A percentile compares a stretch with the other conserved stretches of the same genome.
Evolutionary conservation across 148 eudicot species (phyloP).

Genomic region (Amaranthus hypochondriacus): DNA sequence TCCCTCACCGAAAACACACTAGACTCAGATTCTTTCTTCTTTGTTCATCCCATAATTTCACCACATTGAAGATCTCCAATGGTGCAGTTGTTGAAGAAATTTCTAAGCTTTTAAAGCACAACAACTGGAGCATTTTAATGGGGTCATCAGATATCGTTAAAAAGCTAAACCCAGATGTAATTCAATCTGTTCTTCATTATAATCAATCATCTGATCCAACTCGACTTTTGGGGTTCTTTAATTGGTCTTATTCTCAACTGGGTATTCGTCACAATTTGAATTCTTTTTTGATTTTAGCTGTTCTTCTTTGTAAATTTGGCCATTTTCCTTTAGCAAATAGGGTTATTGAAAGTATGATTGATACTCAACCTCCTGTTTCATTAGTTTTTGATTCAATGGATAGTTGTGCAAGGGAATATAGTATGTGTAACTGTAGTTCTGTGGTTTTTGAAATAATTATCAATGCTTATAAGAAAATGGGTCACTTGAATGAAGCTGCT

Average conservation of each 20-base stretch:
- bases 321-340: slow-evolving; percentile 38
- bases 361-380: slow-evolving; percentile 21
- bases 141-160: slow-evolving; percentile 39
- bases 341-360: slow-evolving; percentile 47
- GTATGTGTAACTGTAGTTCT: slow-evolving; percentile 22
- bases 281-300: slow-evolving; percentile 49
- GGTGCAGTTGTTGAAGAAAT: slow-evolving; percentile 36
- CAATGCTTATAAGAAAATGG: slow-evolving; percentile 55
- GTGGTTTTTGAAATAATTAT: slow-evolving; percentile 54
- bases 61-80: slow-evolving; percentile 17
- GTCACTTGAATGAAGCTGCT: slow-evolving; percentile 53
- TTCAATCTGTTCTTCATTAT: slow-evolving; percentile 54
- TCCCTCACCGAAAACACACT: slow-evolving; percentile 4
- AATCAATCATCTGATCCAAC: slow-evolving; percentile 41
- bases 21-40: background rate
- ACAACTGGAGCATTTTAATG: slow-evolving; percentile 51
- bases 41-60: slow-evolving; percentile 10
- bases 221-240: slow-evolving; percentile 60
- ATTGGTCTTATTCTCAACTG: slow-evolving; percentile 52
- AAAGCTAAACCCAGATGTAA: slow-evolving; percentile 64
- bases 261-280: slow-evolving; percentile 52
- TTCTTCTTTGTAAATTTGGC: slow-evolving; percentile 44
- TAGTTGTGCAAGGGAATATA: slow-evolving; percentile 35
- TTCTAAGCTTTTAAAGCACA: slow-evolving; percentile 36
- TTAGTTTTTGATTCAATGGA: slow-evolving; percentile 41